Conservation (phyloP, 495 filamentous ascomycete species). For the Penicillium cosmopolitanum region DNA sequence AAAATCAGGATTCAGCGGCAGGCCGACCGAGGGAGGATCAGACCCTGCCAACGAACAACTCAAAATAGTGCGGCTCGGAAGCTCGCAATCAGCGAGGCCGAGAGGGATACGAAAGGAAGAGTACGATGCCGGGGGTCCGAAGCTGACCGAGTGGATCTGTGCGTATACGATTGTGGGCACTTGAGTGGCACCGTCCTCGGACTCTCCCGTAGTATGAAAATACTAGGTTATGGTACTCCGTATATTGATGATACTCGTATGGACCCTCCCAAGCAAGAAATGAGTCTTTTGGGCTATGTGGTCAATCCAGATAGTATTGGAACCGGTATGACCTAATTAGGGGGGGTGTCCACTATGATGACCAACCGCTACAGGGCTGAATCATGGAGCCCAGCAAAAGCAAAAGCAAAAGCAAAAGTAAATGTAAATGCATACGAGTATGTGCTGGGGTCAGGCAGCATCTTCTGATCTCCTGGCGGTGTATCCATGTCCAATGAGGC, state of each 20-base stretch:
- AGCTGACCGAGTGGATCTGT: constrained; percentile 15
- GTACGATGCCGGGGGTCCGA: constrained; percentile 16
- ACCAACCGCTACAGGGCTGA: background rate
- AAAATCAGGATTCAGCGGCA: background rate
- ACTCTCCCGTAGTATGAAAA: constrained; percentile 1
- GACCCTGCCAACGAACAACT: constrained; percentile 15
- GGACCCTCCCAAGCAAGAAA: background rate
- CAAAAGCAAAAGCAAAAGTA: too few relatives aligned
- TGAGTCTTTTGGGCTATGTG: too few relatives aligned
- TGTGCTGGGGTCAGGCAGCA: background rate
- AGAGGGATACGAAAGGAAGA: constrained; percentile 25
- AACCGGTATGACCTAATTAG: too few relatives aligned
- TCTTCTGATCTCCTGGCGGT: constrained; percentile 14
- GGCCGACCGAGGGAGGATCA: background rate
- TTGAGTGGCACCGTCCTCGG: background rate
- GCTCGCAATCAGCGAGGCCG: constrained; percentile 18
- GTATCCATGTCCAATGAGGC: constrained; percentile 21
- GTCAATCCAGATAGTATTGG: too few relatives aligned
- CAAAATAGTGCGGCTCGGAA: constrained; percentile 30
- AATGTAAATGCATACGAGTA: background rate
- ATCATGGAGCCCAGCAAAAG: background rate
- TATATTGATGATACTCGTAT: background rate
- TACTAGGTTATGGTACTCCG: background rate
- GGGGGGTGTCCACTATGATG: background rate
- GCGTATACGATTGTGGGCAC: constrained; percentile 7